These are phyloP conservation scores for Platismatia glauca DNA, from an alignment of 495 filamentous ascomycete genomes.

Conservation along the genomic window DNA sequence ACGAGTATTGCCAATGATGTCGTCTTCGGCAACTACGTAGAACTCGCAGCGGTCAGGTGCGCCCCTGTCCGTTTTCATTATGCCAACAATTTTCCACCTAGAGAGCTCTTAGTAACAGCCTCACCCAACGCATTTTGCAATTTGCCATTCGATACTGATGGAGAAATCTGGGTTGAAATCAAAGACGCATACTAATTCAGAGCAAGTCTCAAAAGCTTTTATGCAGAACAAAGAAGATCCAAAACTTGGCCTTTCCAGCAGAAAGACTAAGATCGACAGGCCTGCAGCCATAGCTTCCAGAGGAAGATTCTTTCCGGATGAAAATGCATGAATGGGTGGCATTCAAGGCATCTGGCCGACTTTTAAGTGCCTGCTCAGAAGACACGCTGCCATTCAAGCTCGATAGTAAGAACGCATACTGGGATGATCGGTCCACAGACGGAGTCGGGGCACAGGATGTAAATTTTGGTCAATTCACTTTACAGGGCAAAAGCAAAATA, in stretches of 20 bases:
- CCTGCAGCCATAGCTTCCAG: not conserved
- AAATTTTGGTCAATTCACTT: not conserved
- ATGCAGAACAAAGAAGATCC: not conserved
- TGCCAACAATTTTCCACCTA: constrained; percentile 19
- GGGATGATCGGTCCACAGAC: not conserved
- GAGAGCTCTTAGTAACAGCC: not conserved
- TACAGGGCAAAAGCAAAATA: not conserved
- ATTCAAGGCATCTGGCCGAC: not conserved
- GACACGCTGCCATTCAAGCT: not conserved
- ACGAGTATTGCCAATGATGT: constrained; percentile 16
- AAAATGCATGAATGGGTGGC: not conserved
- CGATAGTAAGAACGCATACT: not conserved
- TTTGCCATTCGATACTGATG: not conserved
- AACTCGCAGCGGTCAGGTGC: constrained; percentile 21
- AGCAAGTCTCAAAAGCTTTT: not conserved
- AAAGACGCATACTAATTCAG: not conserved
- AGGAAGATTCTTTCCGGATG: not conserved
- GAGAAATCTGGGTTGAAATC: not conserved
- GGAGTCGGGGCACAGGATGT: not conserved
- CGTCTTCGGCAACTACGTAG: constrained; percentile 19
- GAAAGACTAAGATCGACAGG: not conserved
- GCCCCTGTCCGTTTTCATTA: constrained; percentile 20
- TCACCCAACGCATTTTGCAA: not conserved
- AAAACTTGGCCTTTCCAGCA: not conserved
- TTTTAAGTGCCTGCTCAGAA: not conserved